Evolutionary conservation across 768 basidiomycete species (phyloP).

Genomic region (Xerocomellus intermedius): DNA sequence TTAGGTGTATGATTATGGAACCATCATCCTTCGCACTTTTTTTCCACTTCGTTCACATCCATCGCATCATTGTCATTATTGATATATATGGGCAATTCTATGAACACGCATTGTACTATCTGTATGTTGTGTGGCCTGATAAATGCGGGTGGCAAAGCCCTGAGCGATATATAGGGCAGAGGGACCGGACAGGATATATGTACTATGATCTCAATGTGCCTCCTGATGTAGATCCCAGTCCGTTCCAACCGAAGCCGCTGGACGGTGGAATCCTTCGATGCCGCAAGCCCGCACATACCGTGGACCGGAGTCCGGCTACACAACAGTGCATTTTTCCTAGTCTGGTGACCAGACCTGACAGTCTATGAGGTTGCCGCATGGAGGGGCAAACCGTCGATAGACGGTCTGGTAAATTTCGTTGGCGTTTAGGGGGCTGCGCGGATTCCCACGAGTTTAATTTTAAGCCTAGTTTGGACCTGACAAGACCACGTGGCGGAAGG

Average conservation of each 20-base stretch:
- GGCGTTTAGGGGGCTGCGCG: too few species aligned
- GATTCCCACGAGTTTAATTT: too few species aligned
- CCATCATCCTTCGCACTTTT: background rate
- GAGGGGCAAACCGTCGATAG: too few species aligned
- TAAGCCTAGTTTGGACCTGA: too few species aligned
- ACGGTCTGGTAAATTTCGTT: too few species aligned
- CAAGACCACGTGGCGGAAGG: too few species aligned
- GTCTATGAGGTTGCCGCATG: too few species aligned
- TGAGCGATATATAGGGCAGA: background rate
- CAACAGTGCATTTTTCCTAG: too few species aligned
- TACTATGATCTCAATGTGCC: constrained; percentile 84
- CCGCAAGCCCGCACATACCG: constrained; percentile 34
- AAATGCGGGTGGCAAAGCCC: background rate
- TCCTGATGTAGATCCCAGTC: constrained; percentile 42
- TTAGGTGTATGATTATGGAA: constrained; percentile 27
- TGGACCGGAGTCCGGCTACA: too few species aligned
- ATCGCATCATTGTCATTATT: constrained; percentile 19
- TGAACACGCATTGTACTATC: constrained; percentile 8
- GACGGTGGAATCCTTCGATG: constrained; percentile 93
- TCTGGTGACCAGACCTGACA: too few species aligned
- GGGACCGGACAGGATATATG: constrained; percentile 53
- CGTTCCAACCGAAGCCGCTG: constrained; percentile 65
- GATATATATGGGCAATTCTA: constrained; percentile 22
- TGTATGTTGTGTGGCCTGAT: background rate
- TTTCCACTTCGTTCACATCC: background rate